Percentiles rank a stretch among this genome's conserved stretches.
Evolutionary conservation across 2,329 filamentous ascomycete genomes (phyloP).

Genomic region (Mycogone perniciosa): DNA sequence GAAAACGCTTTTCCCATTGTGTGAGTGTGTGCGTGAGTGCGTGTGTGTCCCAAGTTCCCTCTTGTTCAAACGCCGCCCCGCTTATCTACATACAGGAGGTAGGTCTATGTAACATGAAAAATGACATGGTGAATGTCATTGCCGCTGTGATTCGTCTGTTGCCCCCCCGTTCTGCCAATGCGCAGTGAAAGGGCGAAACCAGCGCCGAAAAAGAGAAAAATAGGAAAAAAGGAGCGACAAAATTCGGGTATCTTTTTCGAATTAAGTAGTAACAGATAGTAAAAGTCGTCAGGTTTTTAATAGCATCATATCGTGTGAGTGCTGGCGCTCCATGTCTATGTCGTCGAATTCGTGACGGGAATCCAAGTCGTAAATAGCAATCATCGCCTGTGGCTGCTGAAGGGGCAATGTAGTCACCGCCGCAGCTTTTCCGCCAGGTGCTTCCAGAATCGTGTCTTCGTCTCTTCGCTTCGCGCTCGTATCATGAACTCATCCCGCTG

Average conservation of each 20-base stretch:
- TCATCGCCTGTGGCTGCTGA: constrained; percentile 10
- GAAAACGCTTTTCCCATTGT: neutral
- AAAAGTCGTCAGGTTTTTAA: neutral
- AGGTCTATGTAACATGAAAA: constrained; percentile 11
- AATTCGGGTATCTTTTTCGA: constrained; percentile 13
- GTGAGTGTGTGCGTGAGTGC: neutral
- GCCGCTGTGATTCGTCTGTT: neutral
- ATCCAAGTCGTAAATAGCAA: constrained; percentile 4
- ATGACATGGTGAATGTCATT: neutral
- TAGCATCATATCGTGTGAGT: neutral
- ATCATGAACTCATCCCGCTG: constrained; percentile 52
- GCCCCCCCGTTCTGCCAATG: neutral
- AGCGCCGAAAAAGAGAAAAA: neutral
- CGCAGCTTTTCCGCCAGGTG: constrained; percentile 42
- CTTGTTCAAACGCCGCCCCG: constrained; percentile 3
- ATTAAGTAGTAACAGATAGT: constrained; percentile 12
- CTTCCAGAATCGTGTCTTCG: constrained; percentile 43
- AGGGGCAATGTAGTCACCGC: constrained; percentile 2
- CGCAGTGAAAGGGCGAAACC: neutral
- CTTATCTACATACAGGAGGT: constrained; percentile 10
- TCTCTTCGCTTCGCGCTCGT: constrained; percentile 38
- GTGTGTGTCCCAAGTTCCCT: neutral
- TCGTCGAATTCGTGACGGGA: constrained; percentile 39
- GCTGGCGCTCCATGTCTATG: constrained; percentile 27
- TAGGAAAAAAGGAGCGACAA: constrained; percentile 10